Evolutionary conservation across 148 eudicot genomes (phyloP), one percentile per base, ranked within the genome.

Genomic region (Cornus florida): DNA sequence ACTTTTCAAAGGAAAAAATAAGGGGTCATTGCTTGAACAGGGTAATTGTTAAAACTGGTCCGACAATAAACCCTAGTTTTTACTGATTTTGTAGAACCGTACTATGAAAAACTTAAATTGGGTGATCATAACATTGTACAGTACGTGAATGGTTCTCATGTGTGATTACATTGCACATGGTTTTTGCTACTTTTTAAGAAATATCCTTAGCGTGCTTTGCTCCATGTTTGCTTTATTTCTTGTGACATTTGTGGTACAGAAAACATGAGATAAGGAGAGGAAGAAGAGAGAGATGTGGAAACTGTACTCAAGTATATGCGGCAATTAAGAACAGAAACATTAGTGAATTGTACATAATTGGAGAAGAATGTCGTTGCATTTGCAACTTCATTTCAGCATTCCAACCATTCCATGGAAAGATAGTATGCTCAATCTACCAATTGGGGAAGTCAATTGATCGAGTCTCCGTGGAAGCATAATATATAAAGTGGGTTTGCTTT

Each of bases 331-430:
- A 84, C 0, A 83, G 79, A 50, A 86, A 88, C 76, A 72, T 80
- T 24, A 38, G 28, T 24, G 87, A 82, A 31, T 14, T 91, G 38
- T 22, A 90, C 87, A 41, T 88, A 38, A 87, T 89, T 6, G 82
- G 89, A 35, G 89, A 91, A 72, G 95, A 89, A 82, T 91, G 95
- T 68, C 79, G 57, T 6, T 89, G 91, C 48, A 69, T 89, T 19
- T 88, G 90, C 71, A 89, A 88, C 80, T 85, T 91, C 53, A 70
- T 84, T 69, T 82, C 87, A 13, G 41, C 73, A 4, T 89, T 79
- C 79, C 84, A 85, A 80, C 83, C 83, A 72, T 87, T 83, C 57
- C 75, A 83, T 46, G 94, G 94, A 12, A 91, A 91, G 85, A 77
- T 86, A 86, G 91, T 91, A 71, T 3, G 66, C 70, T 23, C 60